Evolutionary conservation across 345 rosid genomes (phyloP), one percentile per base, ranked within the genome.

Genomic region (Geranium rotundifolium): DNA sequence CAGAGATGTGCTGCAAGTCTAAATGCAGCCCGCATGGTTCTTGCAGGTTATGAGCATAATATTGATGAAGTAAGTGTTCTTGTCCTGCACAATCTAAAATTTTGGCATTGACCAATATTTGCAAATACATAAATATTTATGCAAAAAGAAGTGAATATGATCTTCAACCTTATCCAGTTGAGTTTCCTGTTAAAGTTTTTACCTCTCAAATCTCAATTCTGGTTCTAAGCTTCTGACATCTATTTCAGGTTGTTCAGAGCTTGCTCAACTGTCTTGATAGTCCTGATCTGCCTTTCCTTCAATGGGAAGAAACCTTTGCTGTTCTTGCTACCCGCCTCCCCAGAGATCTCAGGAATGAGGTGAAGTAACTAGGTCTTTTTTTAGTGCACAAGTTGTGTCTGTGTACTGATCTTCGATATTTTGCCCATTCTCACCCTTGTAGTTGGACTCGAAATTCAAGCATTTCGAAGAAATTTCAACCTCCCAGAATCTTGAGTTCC

Each of bases 211-310:
- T 46, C 52, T 46, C 10, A 1, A 41, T 41, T 63, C 15, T 46
- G 17, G 56, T 12, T 20, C 65, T 39, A 20, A 61, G 34, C 15
- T 49, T 14, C 59, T 67, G 19, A 63, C 67, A 34, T 77, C 64
- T 73, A 54, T 57, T 70, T 70, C 75, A 93, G 99, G 99, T 95
- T 41, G 93, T 85, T 70, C 95, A 86, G 75, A 90, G 70, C 85
- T 83, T 93, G 77, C 92, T 93, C 17, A 79, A 68, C 58, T 90
- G 92, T 76, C 97, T 93, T 60, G 97, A 93, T 73, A 88, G 83
- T 80, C 99, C 99, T 54, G 90, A 86, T 72, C 92, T 90, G 49
- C 99, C 99, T 72, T 93, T 88, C 76, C 99, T 93, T 76, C 99
- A 93, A 72, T 93, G 99, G 99, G 97, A 90, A 88, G 99, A 93